Conservation (phyloP, 805 yeast genomes). For the Metschnikowia picachoensis region DNA sequence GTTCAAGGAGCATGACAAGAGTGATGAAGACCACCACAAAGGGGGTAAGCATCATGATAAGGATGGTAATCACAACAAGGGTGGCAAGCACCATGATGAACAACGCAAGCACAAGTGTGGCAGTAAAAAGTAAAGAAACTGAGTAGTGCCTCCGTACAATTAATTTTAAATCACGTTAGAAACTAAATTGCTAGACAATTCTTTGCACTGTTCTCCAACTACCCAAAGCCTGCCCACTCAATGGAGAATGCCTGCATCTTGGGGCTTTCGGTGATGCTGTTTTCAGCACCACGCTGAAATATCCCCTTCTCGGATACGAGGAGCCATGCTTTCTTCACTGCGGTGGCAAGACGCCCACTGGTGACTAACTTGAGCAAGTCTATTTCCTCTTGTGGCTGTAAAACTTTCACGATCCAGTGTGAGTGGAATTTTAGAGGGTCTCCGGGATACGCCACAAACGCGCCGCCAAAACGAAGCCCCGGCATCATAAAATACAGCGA, state of each 20-base stretch:
- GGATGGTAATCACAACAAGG: not conserved
- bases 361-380: constrained; percentile 59
- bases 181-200: not conserved
- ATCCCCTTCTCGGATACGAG: constrained; percentile 27
- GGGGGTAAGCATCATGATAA: not conserved
- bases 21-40: not conserved
- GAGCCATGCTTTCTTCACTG: constrained; percentile 84
- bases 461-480: constrained; percentile 89
- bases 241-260: constrained; percentile 55
- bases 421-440: constrained; percentile 91
- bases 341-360: constrained; percentile 90
- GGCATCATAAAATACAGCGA: constrained; percentile 63
- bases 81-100: not conserved
- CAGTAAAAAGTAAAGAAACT: not conserved
- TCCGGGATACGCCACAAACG: constrained; percentile 87
- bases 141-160: not conserved
- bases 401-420: constrained; percentile 60
- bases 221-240: constrained; percentile 97
- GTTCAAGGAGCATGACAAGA: constrained; percentile 1
- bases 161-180: not conserved
- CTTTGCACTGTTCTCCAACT: not conserved
- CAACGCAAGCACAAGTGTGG: not conserved
- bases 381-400: constrained; percentile 38
- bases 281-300: no score
- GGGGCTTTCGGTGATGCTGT: constrained; percentile 2